These are phyloP conservation scores for Cyberlindnera veronae DNA, from an alignment of 805 yeast species.

Conservation along the genomic window DNA sequence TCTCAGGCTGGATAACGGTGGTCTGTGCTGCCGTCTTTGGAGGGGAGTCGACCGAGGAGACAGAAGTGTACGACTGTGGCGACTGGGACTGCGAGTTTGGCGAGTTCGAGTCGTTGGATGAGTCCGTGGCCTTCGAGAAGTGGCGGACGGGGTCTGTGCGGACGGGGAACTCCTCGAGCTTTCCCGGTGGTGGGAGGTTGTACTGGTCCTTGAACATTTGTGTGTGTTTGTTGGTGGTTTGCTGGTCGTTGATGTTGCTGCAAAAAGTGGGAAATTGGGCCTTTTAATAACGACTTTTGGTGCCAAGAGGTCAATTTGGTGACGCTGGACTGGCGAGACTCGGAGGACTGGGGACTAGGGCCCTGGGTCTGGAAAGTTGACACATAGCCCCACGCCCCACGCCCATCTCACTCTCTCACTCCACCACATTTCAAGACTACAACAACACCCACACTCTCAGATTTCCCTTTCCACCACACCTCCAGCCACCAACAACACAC, in stretches of 20 bases:
- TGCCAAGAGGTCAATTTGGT: too few relatives aligned
- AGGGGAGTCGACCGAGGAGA: constrained; percentile 26
- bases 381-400: too few relatives aligned
- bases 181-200: constrained; percentile 3
- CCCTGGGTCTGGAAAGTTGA: too few relatives aligned
- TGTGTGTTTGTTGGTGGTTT: too few relatives aligned
- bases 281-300: too few relatives aligned
- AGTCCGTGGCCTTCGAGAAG: constrained; percentile 22
- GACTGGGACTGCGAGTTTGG: constrained; percentile 27
- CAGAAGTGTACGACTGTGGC: constrained; percentile 26
- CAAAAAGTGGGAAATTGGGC: not conserved
- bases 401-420: too few relatives aligned
- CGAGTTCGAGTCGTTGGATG: constrained; percentile 27
- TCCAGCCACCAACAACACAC: too few relatives aligned
- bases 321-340: too few relatives aligned
- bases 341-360: too few relatives aligned
- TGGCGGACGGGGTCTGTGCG: constrained; percentile 8
- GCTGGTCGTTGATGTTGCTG: not conserved
- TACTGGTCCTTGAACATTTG: constrained; percentile 9
- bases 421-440: too few relatives aligned
- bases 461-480: too few relatives aligned
- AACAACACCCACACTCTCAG: too few relatives aligned
- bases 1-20: not conserved
- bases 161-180: not conserved
- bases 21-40: constrained; percentile 7